Base-by-base conservation (phyloP, 2,329 filamentous ascomycete genomes). In the Colletotrichum camelliae region DNA sequence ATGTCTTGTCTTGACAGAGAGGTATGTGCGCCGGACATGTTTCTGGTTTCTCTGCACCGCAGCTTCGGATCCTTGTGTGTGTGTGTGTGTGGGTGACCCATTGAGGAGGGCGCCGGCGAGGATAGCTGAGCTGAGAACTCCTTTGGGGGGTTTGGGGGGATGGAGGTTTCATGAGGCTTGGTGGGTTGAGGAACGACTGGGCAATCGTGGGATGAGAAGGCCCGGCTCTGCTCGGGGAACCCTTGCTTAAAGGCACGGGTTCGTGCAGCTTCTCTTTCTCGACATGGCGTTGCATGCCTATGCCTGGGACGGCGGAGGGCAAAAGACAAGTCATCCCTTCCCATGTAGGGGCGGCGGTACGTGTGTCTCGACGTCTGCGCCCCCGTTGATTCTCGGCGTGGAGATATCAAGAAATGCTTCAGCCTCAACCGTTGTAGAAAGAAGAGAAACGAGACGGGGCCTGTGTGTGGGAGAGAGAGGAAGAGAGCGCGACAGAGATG, bases 81-180 rank as follows among this genome's bases (percentile, higher is more conserved):
- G 31, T 13, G 43, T 48, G 5, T 48, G 5, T 48, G 43, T 48
- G 43, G n/a, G 13, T 48, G 43, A 13, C n/a, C 43, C n/a, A 48
- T n/a, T 48, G 43, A n/a, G 43, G 43, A 48, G 24, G 39, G 29
- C 27, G 43, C 27, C 24, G 62, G 39, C n/a, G 58, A 31, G 24
- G 43, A 15, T 29, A 39, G 37, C 9, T 48, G 27, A 61, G 62
- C 62, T 37, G 62, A 43, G 62, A 67, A 48, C 21, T 21, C 43
- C 43, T 48, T 21, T 48, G 43, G 43, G 43, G 43, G 31, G 6
- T 21, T 21, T 21, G 21, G 21, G 43, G 43, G 16, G n/a, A 48
- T 21, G 37, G 29, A 35, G 67, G 58, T 66, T 74, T 74, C 72
- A 74, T 57, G 66, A 65, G 27, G n/a, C 27, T 61, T n/a, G 61